Conservation (phyloP, 2,329 filamentous ascomycete species). For the Fusarium sp. region DNA sequence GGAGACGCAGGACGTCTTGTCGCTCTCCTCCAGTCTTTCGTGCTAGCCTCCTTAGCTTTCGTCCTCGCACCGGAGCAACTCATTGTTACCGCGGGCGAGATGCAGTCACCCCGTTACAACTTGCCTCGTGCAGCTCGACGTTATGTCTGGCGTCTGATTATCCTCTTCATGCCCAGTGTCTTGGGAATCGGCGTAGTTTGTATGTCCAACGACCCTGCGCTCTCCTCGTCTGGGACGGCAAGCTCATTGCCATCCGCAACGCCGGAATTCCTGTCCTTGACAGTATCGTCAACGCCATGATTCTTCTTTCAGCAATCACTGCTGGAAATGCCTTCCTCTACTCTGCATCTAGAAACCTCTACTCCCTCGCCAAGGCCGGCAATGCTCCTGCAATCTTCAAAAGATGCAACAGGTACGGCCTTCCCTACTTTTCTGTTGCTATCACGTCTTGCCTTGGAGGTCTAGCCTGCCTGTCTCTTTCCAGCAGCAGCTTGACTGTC, state of each 20-base stretch:
- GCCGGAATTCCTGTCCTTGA: neutral
- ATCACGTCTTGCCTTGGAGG: constrained; percentile 45
- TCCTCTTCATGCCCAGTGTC: constrained; percentile 55
- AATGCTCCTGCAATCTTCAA: constrained; percentile 55
- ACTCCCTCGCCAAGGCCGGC: constrained; percentile 55
- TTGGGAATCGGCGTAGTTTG: neutral
- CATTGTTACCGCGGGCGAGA: constrained; percentile 47
- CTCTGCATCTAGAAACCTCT: constrained; percentile 55
- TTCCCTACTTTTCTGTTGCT: constrained; percentile 61
- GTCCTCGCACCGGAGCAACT: constrained; percentile 44
- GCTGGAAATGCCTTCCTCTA: constrained; percentile 42
- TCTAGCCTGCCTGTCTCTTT: neutral
- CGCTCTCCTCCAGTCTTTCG: constrained; percentile 62
- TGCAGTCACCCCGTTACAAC: constrained; percentile 45
- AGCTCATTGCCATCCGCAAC: neutral
- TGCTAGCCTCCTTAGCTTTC: constrained; percentile 28
- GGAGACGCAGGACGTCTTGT: neutral
- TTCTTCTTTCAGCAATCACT: neutral
- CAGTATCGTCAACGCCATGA: neutral
- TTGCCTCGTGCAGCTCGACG: constrained; percentile 45
- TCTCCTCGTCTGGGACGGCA: neutral
- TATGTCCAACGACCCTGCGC: neutral
- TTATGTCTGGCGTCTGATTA: constrained; percentile 47
- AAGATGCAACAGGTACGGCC: constrained; percentile 38
- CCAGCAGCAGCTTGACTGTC: neutral